These are phyloP conservation scores for Knoxdaviesia proteae DNA, from an alignment of 2,329 filamentous ascomycete species.

Conservation along the genomic window DNA sequence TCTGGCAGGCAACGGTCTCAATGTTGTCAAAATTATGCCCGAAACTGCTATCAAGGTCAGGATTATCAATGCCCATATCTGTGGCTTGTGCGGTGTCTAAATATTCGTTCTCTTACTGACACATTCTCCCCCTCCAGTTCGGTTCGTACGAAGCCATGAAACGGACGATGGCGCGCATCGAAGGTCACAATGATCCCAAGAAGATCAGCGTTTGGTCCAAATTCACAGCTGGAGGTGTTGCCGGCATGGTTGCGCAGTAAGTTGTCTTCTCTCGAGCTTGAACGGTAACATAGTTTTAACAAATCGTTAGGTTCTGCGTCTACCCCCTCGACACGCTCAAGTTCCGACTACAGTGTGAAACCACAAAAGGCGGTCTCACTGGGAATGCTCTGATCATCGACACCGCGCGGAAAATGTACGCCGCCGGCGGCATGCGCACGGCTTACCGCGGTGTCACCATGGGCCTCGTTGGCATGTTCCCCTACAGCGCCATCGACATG, in stretches of 20 bases:
- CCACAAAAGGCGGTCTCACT: slow-evolving; percentile 62
- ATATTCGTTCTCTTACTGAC: neutral
- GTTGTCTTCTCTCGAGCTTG: slow-evolving; percentile 11
- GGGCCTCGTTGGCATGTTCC: slow-evolving; percentile 90
- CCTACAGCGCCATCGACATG: slow-evolving; percentile 91
- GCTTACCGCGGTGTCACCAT: slow-evolving; percentile 89
- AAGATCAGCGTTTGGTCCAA: slow-evolving; percentile 68
- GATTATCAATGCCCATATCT: neutral
- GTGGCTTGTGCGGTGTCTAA: slow-evolving; percentile 1
- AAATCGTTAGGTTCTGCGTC: slow-evolving; percentile 48
- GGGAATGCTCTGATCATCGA: slow-evolving; percentile 67
- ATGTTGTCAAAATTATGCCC: slow-evolving; percentile 95
- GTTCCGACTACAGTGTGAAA: slow-evolving; percentile 78
- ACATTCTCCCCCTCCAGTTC: slow-evolving; percentile 27
- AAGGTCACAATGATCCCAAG: slow-evolving; percentile 69
- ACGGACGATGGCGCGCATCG: slow-evolving; percentile 61
- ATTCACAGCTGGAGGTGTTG: slow-evolving; percentile 75
- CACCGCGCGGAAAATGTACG: slow-evolving; percentile 75
- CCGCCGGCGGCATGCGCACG: slow-evolving; percentile 47
- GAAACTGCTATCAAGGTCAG: slow-evolving; percentile 76
- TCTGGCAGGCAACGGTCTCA: slow-evolving; percentile 71
- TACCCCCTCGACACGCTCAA: slow-evolving; percentile 81
- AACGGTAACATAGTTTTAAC: neutral
- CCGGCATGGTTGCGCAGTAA: slow-evolving; percentile 83
- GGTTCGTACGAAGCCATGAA: slow-evolving; percentile 94